A percentile compares a stretch with the other conserved stretches of the same genome.
These are phyloP conservation scores for Exophiala lecanii-corni DNA, from an alignment of 2,329 filamentous ascomycete species.

Conservation along the genomic window DNA sequence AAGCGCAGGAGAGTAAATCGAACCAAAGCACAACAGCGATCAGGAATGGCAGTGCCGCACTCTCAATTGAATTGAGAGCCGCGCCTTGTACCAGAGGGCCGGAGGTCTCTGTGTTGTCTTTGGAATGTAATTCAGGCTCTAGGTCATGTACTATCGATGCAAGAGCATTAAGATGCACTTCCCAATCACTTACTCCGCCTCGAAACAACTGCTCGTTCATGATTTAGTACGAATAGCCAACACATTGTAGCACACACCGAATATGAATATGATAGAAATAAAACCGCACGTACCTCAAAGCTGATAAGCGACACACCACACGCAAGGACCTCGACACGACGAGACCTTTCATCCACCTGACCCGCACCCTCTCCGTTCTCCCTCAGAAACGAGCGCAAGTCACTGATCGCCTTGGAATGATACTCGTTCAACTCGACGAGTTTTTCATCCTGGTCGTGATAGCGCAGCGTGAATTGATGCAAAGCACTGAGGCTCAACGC, in stretches of 20 bases:
- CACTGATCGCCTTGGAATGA: constrained; percentile 14
- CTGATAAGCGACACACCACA: constrained; percentile 21
- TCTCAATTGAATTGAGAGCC: constrained; percentile 4
- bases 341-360: constrained; percentile 4
- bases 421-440: constrained; percentile 16
- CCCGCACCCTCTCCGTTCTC: constrained; percentile 6
- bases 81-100: not conserved
- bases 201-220: constrained; percentile 12
- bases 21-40: constrained; percentile 18
- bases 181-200: constrained; percentile 21
- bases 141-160: constrained; percentile 10
- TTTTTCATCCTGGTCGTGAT: constrained; percentile 5
- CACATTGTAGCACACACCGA: not conserved
- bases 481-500: constrained; percentile 20
- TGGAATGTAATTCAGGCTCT: not conserved
- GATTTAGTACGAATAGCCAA: not conserved
- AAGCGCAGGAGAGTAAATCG: constrained; percentile 16
- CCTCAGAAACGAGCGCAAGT: constrained; percentile 15
- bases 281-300: constrained; percentile 12
- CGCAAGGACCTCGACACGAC: constrained; percentile 16
- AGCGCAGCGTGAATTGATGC: constrained; percentile 14
- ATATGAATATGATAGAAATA: not conserved
- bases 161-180: constrained; percentile 18
- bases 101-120: no score
- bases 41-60: constrained; percentile 15